Base-by-base conservation (phyloP, 2,329 filamentous ascomycete species). In the Sclerotinia trifoliorum region DNA sequence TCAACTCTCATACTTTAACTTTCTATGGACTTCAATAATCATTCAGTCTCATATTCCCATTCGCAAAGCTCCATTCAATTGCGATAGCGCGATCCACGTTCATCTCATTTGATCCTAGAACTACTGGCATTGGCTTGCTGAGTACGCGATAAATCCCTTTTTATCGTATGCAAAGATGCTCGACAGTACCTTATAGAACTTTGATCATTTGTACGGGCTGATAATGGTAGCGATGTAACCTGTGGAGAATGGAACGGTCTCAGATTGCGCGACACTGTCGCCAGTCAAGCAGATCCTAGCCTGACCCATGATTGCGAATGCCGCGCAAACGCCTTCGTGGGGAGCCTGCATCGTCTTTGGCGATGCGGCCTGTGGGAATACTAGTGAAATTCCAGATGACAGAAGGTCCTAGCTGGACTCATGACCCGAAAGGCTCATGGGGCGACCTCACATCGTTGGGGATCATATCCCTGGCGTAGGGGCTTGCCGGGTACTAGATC, bases 191-290 rank as follows among this genome's bases (percentile, higher is more conserved):
- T 39, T 63, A 13, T 51, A 42, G 46, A 21, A 63, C 46, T 63
- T n/a, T 51, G 60, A 63, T 63, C 60, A 39, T 51, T 63, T 63
- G 60, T 42, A 63, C 60, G 46, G 60, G 60, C 60, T 63, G 60
- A 63, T 26, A 63, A 49, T 63, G 60, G n/a, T 62, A 63, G 46
- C 35, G 29, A 51, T 24, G 6, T 51, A 48, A 39, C 29, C 26
- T 51, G 46, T 35, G 60, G 46, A 63, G 60, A 39, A 51, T 21
- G 32, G 60, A 63, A 63, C 13, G 46, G 39, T 39, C 60, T 51
- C 32, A 19, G 48, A 51, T 32, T 49, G 32, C 24, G 46, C n/a
- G 32, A 63, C 46, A 51, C 6, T 63, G 46, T 51, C 46, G 35
- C 46, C 46, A 6, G 32, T 51, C 46, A 51, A 49, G 19, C 15